Conservation (phyloP, 2,329 filamentous ascomycete species). For the Geosmithia flava region DNA sequence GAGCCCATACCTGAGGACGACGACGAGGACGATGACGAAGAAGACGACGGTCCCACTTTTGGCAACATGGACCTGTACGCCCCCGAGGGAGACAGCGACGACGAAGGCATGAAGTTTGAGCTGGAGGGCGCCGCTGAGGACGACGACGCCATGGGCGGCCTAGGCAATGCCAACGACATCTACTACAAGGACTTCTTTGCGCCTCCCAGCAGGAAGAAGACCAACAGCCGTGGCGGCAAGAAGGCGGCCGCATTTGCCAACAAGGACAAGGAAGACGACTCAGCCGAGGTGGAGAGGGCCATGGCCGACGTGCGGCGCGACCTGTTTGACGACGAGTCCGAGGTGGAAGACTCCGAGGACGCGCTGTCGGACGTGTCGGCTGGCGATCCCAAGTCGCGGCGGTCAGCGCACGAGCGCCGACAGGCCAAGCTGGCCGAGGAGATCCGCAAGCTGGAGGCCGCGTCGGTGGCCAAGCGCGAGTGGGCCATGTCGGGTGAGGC, state of each 20-base stretch:
- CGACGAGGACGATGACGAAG: conserved; percentile 48
- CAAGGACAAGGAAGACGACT: not conserved
- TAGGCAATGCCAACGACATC: conserved; percentile 69
- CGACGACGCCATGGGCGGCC: conserved; percentile 30
- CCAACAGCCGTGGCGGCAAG: conserved; percentile 32
- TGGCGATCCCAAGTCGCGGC: conserved; percentile 58
- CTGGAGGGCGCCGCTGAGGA: conserved; percentile 12
- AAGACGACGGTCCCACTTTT: conserved; percentile 75
- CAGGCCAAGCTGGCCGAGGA: conserved; percentile 80
- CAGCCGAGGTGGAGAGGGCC: conserved; percentile 61
- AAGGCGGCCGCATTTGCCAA: conserved; percentile 27
- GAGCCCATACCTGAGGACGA: conserved; percentile 18
- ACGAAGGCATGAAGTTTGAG: conserved; percentile 40
- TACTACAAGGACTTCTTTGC: conserved; percentile 93
- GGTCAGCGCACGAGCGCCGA: conserved; percentile 75
- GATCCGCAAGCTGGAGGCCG: conserved; percentile 82
- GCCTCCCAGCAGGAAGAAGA: conserved; percentile 64
- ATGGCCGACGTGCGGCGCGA: conserved; percentile 83
- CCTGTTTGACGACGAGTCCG: conserved; percentile 71
- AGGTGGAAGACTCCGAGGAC: conserved; percentile 51
- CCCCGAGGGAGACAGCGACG: conserved; percentile 54
- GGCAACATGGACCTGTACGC: conserved; percentile 65
- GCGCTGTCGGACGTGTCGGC: conserved; percentile 54
- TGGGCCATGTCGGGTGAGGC: conserved; percentile 91
- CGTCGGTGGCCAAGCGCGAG: conserved; percentile 76